Evolutionary conservation across 805 yeast genomes (phyloP).

Genomic region (Saccharomycopsis fermentans): DNA sequence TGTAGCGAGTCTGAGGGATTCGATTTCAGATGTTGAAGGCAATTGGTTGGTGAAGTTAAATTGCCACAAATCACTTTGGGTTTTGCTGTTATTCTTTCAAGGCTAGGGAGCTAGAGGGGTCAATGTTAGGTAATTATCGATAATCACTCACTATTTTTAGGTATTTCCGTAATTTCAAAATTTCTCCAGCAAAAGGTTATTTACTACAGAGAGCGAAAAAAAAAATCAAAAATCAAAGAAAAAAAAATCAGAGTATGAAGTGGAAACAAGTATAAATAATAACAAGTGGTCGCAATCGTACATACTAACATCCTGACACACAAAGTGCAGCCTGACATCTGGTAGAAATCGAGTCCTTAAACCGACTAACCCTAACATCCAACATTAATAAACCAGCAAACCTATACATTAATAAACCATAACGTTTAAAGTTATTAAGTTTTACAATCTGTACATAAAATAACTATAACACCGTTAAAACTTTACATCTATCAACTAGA

Average conservation of each 20-base stretch:
- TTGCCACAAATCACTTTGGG: background rate
- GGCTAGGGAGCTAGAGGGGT: background rate
- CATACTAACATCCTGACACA: background rate
- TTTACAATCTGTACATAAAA: background rate
- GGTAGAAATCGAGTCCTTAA: too few relatives aligned
- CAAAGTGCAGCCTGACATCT: too few relatives aligned
- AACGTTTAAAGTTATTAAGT: too few relatives aligned
- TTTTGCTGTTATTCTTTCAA: background rate
- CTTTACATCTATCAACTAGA: too few relatives aligned
- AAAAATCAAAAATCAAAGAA: background rate
- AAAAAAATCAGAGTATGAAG: background rate
- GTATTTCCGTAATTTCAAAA: background rate
- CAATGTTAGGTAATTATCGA: background rate
- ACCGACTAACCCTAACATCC: too few relatives aligned
- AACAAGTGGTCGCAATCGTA: background rate
- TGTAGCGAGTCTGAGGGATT: background rate
- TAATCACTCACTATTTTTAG: background rate
- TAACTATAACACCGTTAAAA: too few relatives aligned
- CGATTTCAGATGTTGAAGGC: background rate
- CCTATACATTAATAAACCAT: background rate
- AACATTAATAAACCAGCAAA: too few relatives aligned
- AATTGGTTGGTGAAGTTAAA: background rate
- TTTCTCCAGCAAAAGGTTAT: background rate
- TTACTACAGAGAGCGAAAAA: background rate
- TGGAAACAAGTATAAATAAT: background rate